These are phyloP conservation scores for Zygosaccharomyces sapae DNA, from an alignment of 1,139 yeast genomes.

Conservation along the genomic window DNA sequence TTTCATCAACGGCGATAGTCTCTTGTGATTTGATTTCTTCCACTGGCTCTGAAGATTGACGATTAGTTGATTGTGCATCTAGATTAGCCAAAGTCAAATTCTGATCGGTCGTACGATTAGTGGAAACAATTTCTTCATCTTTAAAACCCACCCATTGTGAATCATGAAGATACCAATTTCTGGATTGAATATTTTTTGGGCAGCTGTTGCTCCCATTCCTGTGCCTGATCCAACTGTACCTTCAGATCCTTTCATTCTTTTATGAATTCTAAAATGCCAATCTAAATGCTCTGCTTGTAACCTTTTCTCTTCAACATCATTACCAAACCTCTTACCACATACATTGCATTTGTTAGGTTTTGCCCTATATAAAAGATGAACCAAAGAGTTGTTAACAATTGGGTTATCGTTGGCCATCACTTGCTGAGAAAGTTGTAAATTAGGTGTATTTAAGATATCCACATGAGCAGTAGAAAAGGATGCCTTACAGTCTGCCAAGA, in stretches of 20 bases:
- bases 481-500: slow-evolving; percentile 33
- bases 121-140: slow-evolving; percentile 54
- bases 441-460: slow-evolving; percentile 31
- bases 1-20: slow-evolving; percentile 17
- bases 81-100: slow-evolving; percentile 19
- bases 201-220: slow-evolving; percentile 17
- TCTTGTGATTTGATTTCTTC: slow-evolving; percentile 9
- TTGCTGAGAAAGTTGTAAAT: slow-evolving; percentile 30
- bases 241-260: slow-evolving; percentile 53
- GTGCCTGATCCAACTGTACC: slow-evolving; percentile 39
- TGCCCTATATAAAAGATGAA: slow-evolving; percentile 34
- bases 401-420: slow-evolving; percentile 25
- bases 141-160: slow-evolving; percentile 71
- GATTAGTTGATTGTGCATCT: slow-evolving; percentile 13
- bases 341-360: slow-evolving; percentile 80
- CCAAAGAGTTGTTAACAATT: slow-evolving; percentile 26
- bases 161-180: slow-evolving; percentile 79
- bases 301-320: slow-evolving; percentile 54
- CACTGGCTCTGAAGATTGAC: slow-evolving; percentile 2
- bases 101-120: slow-evolving; percentile 20
- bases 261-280: slow-evolving; percentile 94
- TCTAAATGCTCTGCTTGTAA: slow-evolving; percentile 68
- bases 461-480: slow-evolving; percentile 29
- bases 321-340: slow-evolving; percentile 83
- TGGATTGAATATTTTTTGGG: slow-evolving; percentile 48